Percentiles rank a stretch among this genome's conserved stretches.
These are phyloP conservation scores for Carallia pectinifolia DNA, from an alignment of 345 rosid genomes.

Conservation along the genomic window DNA sequence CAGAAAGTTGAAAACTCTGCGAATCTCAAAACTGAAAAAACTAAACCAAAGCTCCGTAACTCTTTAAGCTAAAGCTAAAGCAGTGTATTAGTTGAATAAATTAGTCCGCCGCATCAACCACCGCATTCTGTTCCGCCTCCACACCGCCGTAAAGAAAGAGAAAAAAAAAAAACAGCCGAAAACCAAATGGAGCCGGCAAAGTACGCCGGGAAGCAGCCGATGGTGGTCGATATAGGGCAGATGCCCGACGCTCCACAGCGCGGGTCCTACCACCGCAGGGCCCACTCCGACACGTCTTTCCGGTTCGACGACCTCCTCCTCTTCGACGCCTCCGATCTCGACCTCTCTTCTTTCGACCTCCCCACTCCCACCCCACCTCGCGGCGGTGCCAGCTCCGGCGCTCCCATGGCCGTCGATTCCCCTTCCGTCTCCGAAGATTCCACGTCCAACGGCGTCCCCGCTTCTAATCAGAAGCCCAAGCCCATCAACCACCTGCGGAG, in stretches of 20 bases:
- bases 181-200: conserved; percentile 16
- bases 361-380: conserved; percentile 33
- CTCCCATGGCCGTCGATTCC: conserved; percentile 56
- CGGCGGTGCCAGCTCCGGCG: not conserved
- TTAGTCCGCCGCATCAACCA: no score
- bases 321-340: conserved; percentile 80
- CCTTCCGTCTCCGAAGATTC: conserved; percentile 53
- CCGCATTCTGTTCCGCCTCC: no score
- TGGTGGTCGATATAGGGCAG: conserved; percentile 43
- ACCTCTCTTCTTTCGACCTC: conserved; percentile 74
- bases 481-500: conserved; percentile 70
- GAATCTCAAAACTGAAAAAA: no score
- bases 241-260: conserved; percentile 69
- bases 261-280: conserved; percentile 73
- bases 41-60: no score
- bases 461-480: conserved; percentile 23
- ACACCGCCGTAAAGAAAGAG: no score
- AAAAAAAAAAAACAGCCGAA: no score
- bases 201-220: conserved; percentile 23
- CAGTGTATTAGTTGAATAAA: no score
- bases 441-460: conserved; percentile 40
- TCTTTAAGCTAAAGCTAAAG: no score
- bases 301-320: conserved; percentile 85
- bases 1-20: no score
- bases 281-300: conserved; percentile 86